phyloP scores from a whole-genome alignment of 805 yeast genomes.

The Starmera quercuum region DNA sequence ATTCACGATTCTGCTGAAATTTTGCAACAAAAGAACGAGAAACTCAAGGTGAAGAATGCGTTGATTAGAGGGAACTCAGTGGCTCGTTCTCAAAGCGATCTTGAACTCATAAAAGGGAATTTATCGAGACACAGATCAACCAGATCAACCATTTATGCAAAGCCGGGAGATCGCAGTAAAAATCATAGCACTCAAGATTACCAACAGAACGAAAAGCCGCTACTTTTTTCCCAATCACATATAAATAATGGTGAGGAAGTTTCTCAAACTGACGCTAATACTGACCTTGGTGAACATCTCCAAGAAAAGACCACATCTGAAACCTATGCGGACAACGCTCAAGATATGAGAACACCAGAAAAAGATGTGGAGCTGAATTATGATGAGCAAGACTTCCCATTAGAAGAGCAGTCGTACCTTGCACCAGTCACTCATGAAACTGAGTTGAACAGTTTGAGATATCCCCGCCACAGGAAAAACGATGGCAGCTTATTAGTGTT shows the following conservation, averaged over 20 bases:
- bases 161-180: neutral
- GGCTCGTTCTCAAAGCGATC: slow-evolving; percentile 3
- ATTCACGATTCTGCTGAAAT: too few relatives aligned
- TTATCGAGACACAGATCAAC: slow-evolving; percentile 10
- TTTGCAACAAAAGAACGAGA: too few relatives aligned
- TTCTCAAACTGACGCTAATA: too few relatives aligned
- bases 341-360: too few relatives aligned
- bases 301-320: too few relatives aligned
- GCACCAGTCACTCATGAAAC: slow-evolving; percentile 5
- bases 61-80: slow-evolving; percentile 3
- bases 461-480: too few relatives aligned
- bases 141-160: slow-evolving; percentile 1
- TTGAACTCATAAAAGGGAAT: slow-evolving; percentile 4
- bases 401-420: neutral
- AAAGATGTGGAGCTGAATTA: neutral
- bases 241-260: too few relatives aligned
- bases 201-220: too few relatives aligned
- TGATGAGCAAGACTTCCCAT: neutral
- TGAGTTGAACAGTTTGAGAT: neutral
- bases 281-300: too few relatives aligned
- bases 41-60: slow-evolving; percentile 1
- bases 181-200: neutral
- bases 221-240: too few relatives aligned
- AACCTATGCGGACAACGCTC: too few relatives aligned
- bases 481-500: too few relatives aligned